Conservation (phyloP, 2,329 filamentous ascomycete species). For the Hymenoscyphus repandus region DNA sequence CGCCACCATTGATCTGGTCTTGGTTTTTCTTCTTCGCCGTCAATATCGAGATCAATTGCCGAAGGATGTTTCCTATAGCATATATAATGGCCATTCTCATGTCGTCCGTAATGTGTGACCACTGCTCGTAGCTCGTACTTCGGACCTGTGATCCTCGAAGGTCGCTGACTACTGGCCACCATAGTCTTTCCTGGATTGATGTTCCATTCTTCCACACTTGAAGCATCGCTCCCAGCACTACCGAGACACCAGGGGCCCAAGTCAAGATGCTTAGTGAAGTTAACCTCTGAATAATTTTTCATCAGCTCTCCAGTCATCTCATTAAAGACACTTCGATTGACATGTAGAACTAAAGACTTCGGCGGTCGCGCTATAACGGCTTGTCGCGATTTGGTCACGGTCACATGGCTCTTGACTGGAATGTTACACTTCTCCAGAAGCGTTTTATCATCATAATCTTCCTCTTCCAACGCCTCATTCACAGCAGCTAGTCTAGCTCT, state of each 20-base stretch:
- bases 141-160: constrained; percentile 49
- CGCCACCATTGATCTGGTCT: constrained; percentile 67
- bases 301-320: constrained; percentile 71
- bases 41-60: constrained; percentile 15
- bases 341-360: constrained; percentile 74
- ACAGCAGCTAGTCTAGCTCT: constrained; percentile 58
- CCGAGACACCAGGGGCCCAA: constrained; percentile 82
- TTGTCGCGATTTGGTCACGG: constrained; percentile 83
- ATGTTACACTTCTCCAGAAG: constrained; percentile 61
- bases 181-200: constrained; percentile 66
- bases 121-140: constrained; percentile 78
- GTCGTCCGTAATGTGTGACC: constrained; percentile 81
- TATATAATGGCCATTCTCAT: constrained; percentile 94
- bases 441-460: constrained; percentile 71
- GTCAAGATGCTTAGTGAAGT: constrained; percentile 70
- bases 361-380: constrained; percentile 80
- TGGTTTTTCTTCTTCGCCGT: constrained; percentile 15
- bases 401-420: constrained; percentile 60
- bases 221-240: constrained; percentile 34
- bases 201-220: constrained; percentile 60
- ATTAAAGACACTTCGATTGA: constrained; percentile 90
- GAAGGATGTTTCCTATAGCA: constrained; percentile 72
- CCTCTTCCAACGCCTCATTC: constrained; percentile 66
- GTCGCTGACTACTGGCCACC: constrained; percentile 52
- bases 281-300: constrained; percentile 78